Conservation (phyloP, 495 filamentous ascomycete species). For the Pseudevernia furfuracea region DNA sequence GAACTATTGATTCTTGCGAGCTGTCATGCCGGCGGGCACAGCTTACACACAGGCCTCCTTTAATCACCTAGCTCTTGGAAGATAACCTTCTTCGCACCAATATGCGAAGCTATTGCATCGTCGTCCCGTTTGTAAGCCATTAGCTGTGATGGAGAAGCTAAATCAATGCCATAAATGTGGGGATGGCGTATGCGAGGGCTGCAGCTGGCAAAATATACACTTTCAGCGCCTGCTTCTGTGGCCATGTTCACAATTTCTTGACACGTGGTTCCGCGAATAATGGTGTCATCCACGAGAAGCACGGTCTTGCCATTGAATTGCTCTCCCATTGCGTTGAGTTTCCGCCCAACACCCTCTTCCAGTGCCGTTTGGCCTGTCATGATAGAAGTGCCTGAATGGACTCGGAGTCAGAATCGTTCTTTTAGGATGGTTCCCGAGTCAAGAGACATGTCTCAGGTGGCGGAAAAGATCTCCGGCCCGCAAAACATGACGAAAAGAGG, state of each 20-base stretch:
- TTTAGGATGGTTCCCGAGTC: conserved; percentile 28
- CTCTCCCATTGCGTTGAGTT: conserved; percentile 44
- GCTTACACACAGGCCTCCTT: conserved; percentile 60
- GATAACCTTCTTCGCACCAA: conserved; percentile 86
- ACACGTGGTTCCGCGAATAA: conserved; percentile 89
- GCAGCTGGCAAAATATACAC: conserved; percentile 85
- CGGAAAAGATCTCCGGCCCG: no score
- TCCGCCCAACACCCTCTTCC: conserved; percentile 47
- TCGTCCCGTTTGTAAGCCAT: conserved; percentile 72
- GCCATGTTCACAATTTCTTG: conserved; percentile 92
- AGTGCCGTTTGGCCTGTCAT: conserved; percentile 82
- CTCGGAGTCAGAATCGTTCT: no score
- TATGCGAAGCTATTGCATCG: conserved; percentile 63
- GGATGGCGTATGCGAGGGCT: conserved; percentile 71
- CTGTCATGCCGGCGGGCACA: conserved; percentile 30
- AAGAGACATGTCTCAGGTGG: no score
- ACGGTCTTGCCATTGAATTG: conserved; percentile 83
- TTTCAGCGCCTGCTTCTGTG: conserved; percentile 74
- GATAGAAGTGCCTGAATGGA: no score
- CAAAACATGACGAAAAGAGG: no score
- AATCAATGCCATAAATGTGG: conserved; percentile 83
- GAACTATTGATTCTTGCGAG: conserved; percentile 53
- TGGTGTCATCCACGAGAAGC: conserved; percentile 86
- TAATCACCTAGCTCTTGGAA: conserved; percentile 82
- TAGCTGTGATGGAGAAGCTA: conserved; percentile 74